Evolutionary conservation across 2,329 filamentous ascomycete species (phyloP).

Genomic region (Alternaria gaisen): DNA sequence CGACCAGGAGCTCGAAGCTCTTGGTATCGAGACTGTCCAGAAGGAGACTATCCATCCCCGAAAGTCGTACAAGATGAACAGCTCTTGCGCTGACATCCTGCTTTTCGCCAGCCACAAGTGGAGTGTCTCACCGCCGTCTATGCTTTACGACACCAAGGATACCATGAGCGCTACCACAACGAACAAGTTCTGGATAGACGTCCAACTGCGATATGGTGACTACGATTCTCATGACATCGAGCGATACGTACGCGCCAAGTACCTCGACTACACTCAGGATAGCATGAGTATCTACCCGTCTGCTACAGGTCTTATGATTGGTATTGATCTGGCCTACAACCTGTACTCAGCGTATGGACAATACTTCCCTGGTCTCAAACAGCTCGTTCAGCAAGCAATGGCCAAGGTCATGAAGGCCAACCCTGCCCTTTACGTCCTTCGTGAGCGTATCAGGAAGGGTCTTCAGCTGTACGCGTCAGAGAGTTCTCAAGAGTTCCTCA

Average conservation of each 20-base stretch:
- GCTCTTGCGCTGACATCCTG: constrained; percentile 95
- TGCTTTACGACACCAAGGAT: constrained; percentile 96
- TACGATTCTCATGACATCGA: constrained; percentile 99
- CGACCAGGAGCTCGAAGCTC: constrained; percentile 92
- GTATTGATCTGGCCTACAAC: constrained; percentile 97
- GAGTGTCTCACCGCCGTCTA: constrained; percentile 93
- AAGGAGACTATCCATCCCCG: constrained; percentile 99
- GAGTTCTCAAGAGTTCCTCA: constrained; percentile 98
- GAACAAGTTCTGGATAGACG: constrained; percentile 99
- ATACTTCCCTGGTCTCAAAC: constrained; percentile 98
- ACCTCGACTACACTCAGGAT: constrained; percentile 97
- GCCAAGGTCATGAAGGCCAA: constrained; percentile 99
- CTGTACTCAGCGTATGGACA: constrained; percentile 97
- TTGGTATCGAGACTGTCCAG: constrained; percentile 96
- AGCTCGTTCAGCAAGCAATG: constrained; percentile 96
- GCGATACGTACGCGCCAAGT: constrained; percentile 95
- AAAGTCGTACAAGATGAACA: constrained; percentile 99
- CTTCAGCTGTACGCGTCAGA: constrained; percentile 97
- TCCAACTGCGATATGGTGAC: constrained; percentile 94
- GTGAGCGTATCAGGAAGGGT: constrained; percentile 98
- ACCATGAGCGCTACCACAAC: constrained; percentile 91
- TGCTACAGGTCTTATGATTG: constrained; percentile 95
- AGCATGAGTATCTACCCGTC: constrained; percentile 99
- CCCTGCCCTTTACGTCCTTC: constrained; percentile 91
- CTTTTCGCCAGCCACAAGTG: constrained; percentile 98